Conservation (phyloP, 2,329 filamentous ascomycete genomes). For the Aspergillus sp. region DNA sequence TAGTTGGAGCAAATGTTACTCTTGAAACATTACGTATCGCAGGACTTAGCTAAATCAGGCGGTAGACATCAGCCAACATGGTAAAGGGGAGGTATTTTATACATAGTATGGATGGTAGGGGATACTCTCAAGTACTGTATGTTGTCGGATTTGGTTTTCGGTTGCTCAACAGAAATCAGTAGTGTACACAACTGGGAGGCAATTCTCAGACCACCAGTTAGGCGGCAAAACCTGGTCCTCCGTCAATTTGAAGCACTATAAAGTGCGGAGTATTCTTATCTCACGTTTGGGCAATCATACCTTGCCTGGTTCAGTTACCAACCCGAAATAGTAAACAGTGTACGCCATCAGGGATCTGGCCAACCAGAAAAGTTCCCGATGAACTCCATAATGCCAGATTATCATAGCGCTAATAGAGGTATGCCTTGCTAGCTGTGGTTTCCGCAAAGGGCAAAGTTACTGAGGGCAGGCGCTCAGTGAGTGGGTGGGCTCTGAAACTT, state of each 20-base stretch:
- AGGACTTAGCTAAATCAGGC: neutral
- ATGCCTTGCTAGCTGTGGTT: neutral
- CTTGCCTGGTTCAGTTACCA: constrained; percentile 4
- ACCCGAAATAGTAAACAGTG: neutral
- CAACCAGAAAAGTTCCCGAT: neutral
- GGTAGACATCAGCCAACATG: neutral
- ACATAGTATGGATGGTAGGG: neutral
- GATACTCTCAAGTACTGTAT: neutral
- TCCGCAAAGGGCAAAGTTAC: neutral
- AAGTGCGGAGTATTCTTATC: neutral
- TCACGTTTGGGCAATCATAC: neutral
- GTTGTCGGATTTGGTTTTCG: neutral
- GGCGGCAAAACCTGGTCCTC: neutral
- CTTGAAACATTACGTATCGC: neutral
- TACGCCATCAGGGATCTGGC: neutral
- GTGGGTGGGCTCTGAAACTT: neutral
- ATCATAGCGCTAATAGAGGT: neutral
- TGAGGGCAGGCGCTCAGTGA: neutral
- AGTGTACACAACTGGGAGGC: neutral
- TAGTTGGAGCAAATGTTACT: neutral
- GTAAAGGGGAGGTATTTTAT: neutral
- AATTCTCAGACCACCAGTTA: neutral
- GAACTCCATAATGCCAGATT: neutral
- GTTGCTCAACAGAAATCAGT: no score
- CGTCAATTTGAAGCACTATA: neutral